phyloP scores from a whole-genome alignment of 2,329 filamentous ascomycete species.

The Plectosphaerella sp. region DNA sequence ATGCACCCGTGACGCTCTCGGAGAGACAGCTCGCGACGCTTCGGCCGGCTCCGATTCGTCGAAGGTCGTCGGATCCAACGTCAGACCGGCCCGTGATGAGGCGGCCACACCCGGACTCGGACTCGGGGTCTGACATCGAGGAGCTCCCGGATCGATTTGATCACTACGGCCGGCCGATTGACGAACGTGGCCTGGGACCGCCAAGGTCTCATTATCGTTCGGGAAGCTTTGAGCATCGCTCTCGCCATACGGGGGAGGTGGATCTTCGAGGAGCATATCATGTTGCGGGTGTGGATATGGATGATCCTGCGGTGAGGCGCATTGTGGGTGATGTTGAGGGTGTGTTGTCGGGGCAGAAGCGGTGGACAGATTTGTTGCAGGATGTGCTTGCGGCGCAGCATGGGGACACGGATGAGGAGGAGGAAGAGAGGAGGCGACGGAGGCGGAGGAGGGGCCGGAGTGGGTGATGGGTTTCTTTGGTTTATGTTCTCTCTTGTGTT shows the following conservation, averaged over 20 bases:
- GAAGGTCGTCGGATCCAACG: slow-evolving; percentile 28
- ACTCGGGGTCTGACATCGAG: slow-evolving; percentile 34
- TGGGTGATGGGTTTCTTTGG: slow-evolving; percentile 3
- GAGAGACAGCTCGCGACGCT: slow-evolving; percentile 11
- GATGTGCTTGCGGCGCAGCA: slow-evolving; percentile 16
- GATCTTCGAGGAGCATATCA: slow-evolving; percentile 38
- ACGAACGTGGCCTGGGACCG: slow-evolving; percentile 11
- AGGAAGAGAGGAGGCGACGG: slow-evolving; percentile 11
- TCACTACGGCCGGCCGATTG: slow-evolving; percentile 33
- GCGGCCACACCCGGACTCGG: slow-evolving; percentile 15
- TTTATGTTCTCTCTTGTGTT: slow-evolving; percentile 8
- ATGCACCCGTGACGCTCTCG: slow-evolving; percentile 6
- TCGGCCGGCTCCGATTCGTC: slow-evolving; percentile 13
- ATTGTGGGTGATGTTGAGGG: slow-evolving; percentile 30
- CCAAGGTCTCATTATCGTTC: slow-evolving; percentile 27
- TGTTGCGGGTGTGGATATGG: slow-evolving; percentile 40
- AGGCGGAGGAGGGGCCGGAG: slow-evolving; percentile 12
- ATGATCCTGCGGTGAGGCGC: slow-evolving; percentile 33
- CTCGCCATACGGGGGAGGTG: slow-evolving; percentile 25
- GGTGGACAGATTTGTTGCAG: slow-evolving; percentile 25
- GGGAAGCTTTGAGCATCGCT: slow-evolving; percentile 37
- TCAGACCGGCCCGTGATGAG: slow-evolving; percentile 20
- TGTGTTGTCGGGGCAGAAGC: slow-evolving; percentile 22
- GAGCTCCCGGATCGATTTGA: slow-evolving; percentile 44
- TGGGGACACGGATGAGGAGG: slow-evolving; percentile 10